Base-by-base conservation (phyloP, 495 filamentous ascomycete genomes). In the Paragyromitra xinjiangensis region DNA sequence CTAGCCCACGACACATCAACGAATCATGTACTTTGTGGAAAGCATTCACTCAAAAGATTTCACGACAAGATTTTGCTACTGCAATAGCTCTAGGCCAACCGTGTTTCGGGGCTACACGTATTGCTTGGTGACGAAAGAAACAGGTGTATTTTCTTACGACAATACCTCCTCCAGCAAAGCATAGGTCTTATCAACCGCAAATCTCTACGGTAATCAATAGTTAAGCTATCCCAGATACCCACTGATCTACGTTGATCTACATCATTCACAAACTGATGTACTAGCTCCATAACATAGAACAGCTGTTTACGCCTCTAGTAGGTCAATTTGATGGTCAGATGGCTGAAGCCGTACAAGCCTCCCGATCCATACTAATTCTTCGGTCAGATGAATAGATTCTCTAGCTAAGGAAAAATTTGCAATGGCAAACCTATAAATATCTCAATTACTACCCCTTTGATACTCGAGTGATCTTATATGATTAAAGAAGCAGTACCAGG, bases 381-480 rank as follows among this genome's bases (percentile, higher is more conserved):
- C 59, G 11, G 9, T 4, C 40, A 9, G 24, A 19, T 55, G n/a
- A 12, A 29, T 68, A 0, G n/a, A 8, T 24, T 12, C 4, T 6
- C n/a, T 40, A n/a, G 22, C 3, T 7, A 66, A 50, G 9, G 3
- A 34, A 34, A 3, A 3, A 34, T 3, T 12, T 55, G 26, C 7
- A 44, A n/a, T 8, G 6, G 5, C 5, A 39, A 16, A 3, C 19
- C 50, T 19, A 24, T n/a, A 53, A 53, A 22, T n/a, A 53, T 53
- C 50, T 22, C 7, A 24, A 19, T 53, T 53, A 8, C 14, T 6
- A 39, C 2, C 29, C 26, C 16, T 26, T 22, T 9, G 19, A 24
- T 55, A 42, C 12, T 69, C 66, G 51, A 69, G 51, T 69, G 66
- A 69, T 69, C 12, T 29, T 6, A 6, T 0, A 12, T 58, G 66